Conservation (phyloP, 1,284 basidiomycete species). For the Golubevia sp. region DNA sequence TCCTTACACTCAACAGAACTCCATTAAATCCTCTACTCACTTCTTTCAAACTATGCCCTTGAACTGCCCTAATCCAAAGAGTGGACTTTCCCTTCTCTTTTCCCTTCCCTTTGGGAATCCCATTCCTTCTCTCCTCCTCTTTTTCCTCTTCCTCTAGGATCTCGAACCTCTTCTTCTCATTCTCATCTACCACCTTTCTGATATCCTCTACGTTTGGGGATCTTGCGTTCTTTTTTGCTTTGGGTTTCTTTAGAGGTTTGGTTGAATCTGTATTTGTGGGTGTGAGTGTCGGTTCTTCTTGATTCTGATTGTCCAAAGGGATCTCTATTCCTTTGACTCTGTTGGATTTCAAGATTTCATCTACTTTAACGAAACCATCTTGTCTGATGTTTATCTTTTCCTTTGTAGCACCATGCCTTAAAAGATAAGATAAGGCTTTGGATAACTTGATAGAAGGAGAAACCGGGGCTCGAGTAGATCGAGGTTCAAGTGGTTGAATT, state of each 20-base stretch:
- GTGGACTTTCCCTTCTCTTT: conserved; percentile 6
- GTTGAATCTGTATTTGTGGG: background rate
- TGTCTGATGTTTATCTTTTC: conserved; percentile 74
- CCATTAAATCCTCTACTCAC: too few relatives aligned
- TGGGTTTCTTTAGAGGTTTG: too few relatives aligned
- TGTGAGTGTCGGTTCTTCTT: background rate
- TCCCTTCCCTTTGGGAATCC: conserved; percentile 36
- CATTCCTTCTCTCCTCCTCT: conserved; percentile 9
- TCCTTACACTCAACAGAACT: too few relatives aligned
- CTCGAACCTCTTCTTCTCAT: conserved; percentile 56
- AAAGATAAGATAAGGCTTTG: conserved; percentile 80
- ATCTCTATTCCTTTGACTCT: conserved; percentile 40
- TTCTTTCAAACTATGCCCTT: conserved; percentile 82
- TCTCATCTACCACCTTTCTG: conserved; percentile 21
- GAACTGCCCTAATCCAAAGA: conserved; percentile 87
- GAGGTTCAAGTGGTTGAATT: too few relatives aligned
- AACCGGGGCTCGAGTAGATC: conserved; percentile 54
- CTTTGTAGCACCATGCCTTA: conserved; percentile 79
- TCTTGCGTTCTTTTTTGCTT: conserved; percentile 7
- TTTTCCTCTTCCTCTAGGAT: background rate
- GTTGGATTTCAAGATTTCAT: conserved; percentile 63
- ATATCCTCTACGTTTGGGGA: conserved; percentile 30
- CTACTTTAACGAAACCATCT: conserved; percentile 79
- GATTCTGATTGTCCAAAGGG: conserved; percentile 5
- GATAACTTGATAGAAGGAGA: conserved; percentile 67